Percentiles rank a stretch among this genome's conserved stretches.
Evolutionary conservation across 768 basidiomycete genomes (phyloP).

Genomic region (Suillus decipiens): DNA sequence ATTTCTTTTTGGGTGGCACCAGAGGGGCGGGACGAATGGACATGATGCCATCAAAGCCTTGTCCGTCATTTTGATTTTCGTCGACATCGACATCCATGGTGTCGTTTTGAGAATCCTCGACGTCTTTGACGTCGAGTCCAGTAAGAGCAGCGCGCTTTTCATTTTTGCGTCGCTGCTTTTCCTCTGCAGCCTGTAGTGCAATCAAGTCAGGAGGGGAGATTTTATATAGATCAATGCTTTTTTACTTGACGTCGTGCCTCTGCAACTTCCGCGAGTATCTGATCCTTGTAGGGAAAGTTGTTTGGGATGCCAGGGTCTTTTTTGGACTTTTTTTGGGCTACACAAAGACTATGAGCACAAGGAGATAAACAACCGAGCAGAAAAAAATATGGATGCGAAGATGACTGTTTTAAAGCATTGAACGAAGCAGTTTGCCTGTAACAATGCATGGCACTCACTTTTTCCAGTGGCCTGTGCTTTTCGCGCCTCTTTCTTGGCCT

Average conservation of each 20-base stretch:
- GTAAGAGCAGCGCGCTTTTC: conserved; percentile 52
- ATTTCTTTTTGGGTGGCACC: conserved; percentile 7
- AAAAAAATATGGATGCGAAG: neutral
- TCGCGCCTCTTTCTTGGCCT: conserved; percentile 71
- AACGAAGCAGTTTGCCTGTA: neutral
- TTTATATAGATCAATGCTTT: conserved; percentile 8
- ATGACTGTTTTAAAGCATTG: neutral
- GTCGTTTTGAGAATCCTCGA: conserved; percentile 24
- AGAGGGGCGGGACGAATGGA: conserved; percentile 19
- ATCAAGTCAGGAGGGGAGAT: neutral
- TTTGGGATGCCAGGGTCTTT: conserved; percentile 96
- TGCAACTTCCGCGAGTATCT: conserved; percentile 87
- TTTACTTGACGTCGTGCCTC: conserved; percentile 76
- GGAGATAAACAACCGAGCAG: conserved; percentile 10
- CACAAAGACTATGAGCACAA: conserved; percentile 8
- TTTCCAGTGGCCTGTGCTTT: conserved; percentile 82
- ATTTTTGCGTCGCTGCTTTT: conserved; percentile 67
- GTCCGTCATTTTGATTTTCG: conserved; percentile 30
- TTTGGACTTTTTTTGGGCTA: conserved; percentile 58
- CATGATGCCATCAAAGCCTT: conserved; percentile 42
- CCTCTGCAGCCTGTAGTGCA: conserved; percentile 67
- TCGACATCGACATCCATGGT: conserved; percentile 33
- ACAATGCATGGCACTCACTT: conserved; percentile 45
- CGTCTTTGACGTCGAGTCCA: conserved; percentile 32
- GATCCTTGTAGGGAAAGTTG: conserved; percentile 92